A percentile compares a stretch with the other conserved stretches of the same genome.
Evolutionary conservation across 768 basidiomycete genomes (phyloP).

Genomic region (Amanita exitialis): DNA sequence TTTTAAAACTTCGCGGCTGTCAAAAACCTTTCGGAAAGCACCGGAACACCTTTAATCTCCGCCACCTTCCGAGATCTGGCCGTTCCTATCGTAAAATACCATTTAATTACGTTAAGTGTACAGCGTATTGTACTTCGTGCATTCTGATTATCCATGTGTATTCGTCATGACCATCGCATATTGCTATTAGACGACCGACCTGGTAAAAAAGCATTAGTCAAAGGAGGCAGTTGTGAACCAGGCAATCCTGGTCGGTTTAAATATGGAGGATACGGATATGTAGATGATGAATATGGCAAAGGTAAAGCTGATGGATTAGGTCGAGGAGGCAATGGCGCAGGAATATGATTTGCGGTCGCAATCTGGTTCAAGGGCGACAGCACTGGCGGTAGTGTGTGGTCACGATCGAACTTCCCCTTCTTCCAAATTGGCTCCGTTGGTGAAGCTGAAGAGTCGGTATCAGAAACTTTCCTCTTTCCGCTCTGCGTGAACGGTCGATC

Average conservation of each 20-base stretch:
- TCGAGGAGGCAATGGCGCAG: constrained; percentile 6
- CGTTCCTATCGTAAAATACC: background rate
- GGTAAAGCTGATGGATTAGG: constrained; percentile 9
- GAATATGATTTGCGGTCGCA: constrained; percentile 4
- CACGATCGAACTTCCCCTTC: constrained; percentile 35
- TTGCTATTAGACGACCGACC: constrained; percentile 7
- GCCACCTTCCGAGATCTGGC: constrained; percentile 14
- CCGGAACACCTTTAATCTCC: constrained; percentile 37
- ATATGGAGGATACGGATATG: constrained; percentile 10
- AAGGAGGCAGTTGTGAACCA: constrained; percentile 2
- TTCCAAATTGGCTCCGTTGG: constrained; percentile 70
- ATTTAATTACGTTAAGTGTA: constrained; percentile 1
- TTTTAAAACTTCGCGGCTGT: constrained; percentile 36
- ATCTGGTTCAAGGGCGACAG: constrained; percentile 1
- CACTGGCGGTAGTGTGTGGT: constrained; percentile 4
- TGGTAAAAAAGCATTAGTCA: constrained; percentile 18
- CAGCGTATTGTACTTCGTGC: background rate
- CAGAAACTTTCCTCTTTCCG: constrained; percentile 53
- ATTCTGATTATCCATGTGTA: constrained; percentile 2
- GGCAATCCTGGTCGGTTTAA: constrained; percentile 10
- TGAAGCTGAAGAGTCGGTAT: constrained; percentile 34
- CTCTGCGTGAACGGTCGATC: constrained; percentile 25
- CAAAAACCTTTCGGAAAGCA: constrained; percentile 38
- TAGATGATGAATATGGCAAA: constrained; percentile 14
- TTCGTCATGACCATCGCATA: constrained; percentile 10